Evolutionary conservation across 495 filamentous ascomycete genomes (phyloP).

Genomic region (Thermothielavioides terrestris): DNA sequence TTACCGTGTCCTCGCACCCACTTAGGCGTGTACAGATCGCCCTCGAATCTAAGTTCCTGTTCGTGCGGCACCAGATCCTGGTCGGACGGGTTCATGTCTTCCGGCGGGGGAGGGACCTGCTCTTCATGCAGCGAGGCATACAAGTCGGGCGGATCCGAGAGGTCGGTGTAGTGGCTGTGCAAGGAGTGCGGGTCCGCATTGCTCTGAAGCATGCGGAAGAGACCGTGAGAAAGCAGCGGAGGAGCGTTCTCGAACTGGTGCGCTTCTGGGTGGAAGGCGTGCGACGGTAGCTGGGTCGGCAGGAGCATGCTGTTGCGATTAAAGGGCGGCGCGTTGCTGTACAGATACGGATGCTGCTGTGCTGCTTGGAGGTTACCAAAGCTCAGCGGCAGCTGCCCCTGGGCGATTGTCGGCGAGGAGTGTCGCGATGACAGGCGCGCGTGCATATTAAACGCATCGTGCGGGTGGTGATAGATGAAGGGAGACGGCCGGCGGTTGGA

Average conservation of each 20-base stretch:
- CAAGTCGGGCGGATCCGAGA: conserved; percentile 62
- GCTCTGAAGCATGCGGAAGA: conserved; percentile 60
- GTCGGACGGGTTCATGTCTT: conserved; percentile 68
- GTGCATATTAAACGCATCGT: conserved; percentile 41
- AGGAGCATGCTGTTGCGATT: conserved; percentile 40
- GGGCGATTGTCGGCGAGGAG: conserved; percentile 48
- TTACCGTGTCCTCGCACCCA: conserved; percentile 76
- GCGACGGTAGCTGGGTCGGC: conserved; percentile 37
- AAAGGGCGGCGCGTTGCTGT: conserved; percentile 39
- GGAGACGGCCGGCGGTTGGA: conserved; percentile 46
- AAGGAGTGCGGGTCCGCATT: conserved; percentile 56
- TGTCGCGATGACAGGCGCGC: conserved; percentile 39
- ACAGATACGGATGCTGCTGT: conserved; percentile 44
- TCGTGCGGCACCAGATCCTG: conserved; percentile 61
- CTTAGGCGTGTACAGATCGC: conserved; percentile 67
- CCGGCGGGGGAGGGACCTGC: conserved; percentile 56
- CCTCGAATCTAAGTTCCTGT: conserved; percentile 68
- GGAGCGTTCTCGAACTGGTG: conserved; percentile 46
- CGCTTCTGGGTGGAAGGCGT: conserved; percentile 38
- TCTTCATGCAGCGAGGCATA: conserved; percentile 61
- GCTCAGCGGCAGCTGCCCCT: conserved; percentile 45
- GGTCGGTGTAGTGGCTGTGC: conserved; percentile 54
- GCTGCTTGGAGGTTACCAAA: conserved; percentile 45
- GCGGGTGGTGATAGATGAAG: conserved; percentile 44
- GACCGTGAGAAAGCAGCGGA: conserved; percentile 52